A percentile compares a stretch with the other conserved stretches of the same genome.
These are phyloP conservation scores for Suillus occidentalis DNA, from an alignment of 768 basidiomycete genomes.

Conservation along the genomic window DNA sequence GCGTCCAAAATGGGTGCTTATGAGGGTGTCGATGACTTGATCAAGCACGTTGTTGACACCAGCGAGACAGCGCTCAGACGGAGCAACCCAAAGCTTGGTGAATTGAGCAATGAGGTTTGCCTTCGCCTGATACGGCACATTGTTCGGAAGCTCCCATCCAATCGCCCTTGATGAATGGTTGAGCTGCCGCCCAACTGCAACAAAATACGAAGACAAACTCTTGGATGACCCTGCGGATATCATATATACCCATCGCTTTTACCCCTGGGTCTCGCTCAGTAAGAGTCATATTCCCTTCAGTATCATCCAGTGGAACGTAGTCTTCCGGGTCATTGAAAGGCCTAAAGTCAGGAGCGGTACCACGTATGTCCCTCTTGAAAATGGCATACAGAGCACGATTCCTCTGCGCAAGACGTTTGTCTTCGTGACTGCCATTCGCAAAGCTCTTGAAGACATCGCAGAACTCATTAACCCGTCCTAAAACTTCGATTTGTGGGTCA, in stretches of 20 bases:
- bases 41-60: constrained; percentile 32
- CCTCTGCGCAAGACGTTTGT: constrained; percentile 38
- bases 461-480: constrained; percentile 44
- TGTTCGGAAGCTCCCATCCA: constrained; percentile 43
- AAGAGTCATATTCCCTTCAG: constrained; percentile 10
- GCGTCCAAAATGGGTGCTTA: constrained; percentile 39
- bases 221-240: constrained; percentile 35
- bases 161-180: constrained; percentile 29
- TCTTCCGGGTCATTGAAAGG: constrained; percentile 22
- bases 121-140: constrained; percentile 43
- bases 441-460: constrained; percentile 36
- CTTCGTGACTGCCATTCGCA: constrained; percentile 33
- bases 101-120: constrained; percentile 34
- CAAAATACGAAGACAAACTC: constrained; percentile 28
- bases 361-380: constrained; percentile 36
- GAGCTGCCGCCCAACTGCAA: not conserved
- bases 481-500: constrained; percentile 48
- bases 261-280: constrained; percentile 4
- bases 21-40: constrained; percentile 27
- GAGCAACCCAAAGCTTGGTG: constrained; percentile 37
- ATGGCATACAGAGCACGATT: constrained; percentile 33
- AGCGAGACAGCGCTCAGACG: constrained; percentile 36
- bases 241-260: constrained; percentile 28
- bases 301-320: constrained; percentile 12
- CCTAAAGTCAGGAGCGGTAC: constrained; percentile 44